Conservation (phyloP, 2,329 filamentous ascomycete species). For the Paramyrothecium sp. region DNA sequence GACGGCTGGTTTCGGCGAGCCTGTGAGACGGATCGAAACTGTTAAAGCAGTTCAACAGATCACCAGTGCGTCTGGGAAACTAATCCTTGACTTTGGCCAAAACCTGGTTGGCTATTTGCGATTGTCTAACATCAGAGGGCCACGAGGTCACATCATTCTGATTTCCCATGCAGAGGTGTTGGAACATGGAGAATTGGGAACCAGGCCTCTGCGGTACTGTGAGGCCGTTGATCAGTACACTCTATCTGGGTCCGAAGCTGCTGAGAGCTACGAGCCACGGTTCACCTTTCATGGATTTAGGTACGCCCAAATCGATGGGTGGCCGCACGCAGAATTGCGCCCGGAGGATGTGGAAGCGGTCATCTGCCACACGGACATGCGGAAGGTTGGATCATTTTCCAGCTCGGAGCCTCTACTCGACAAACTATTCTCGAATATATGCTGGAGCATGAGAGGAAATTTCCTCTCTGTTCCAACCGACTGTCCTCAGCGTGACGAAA, state of each 20-base stretch:
- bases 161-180: constrained; percentile 52
- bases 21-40: constrained; percentile 35
- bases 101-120: constrained; percentile 53
- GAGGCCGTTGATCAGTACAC: constrained; percentile 33
- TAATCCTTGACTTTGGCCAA: constrained; percentile 55
- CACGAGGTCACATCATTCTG: constrained; percentile 40
- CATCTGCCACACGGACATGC: constrained; percentile 49
- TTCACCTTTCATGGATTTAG: constrained; percentile 58
- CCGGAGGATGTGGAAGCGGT: constrained; percentile 35
- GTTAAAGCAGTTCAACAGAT: constrained; percentile 30
- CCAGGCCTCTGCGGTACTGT: constrained; percentile 39
- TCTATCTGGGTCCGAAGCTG: background rate
- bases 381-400: constrained; percentile 44
- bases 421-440: constrained; percentile 49
- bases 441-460: constrained; percentile 56
- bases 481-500: constrained; percentile 53
- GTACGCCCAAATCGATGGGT: constrained; percentile 38
- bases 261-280: constrained; percentile 3
- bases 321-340: constrained; percentile 41
- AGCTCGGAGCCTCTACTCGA: constrained; percentile 52
- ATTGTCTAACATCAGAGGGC: constrained; percentile 32
- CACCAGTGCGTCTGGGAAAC: constrained; percentile 36
- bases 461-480: constrained; percentile 56
- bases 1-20: constrained; percentile 39
- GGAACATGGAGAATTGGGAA: constrained; percentile 42